Evolutionary conservation across 352 stramenopile species (phyloP), one percentile per base, ranked within the genome.

Genomic region (Globisporangium echinulatum): DNA sequence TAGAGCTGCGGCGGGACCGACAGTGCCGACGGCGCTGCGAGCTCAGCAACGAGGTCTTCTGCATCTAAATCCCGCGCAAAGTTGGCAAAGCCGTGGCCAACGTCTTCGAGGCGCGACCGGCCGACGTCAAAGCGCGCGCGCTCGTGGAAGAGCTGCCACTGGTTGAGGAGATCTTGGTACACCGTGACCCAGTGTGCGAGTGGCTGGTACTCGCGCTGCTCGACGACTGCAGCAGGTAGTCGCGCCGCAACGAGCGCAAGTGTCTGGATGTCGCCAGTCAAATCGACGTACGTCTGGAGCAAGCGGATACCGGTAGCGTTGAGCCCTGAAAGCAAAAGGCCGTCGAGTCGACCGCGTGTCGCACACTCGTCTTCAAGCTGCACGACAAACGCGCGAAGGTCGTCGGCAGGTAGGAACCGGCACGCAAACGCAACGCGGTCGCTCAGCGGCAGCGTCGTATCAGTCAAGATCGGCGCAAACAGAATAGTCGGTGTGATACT

Each of bases 101-200:
- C 67, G 54, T 95, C 87, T 15, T 98, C 71, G 3, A 97, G 70
- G 54, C 97, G 90, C 33, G 87, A 85, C 14, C 92, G 82, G 17
- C 87, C 90, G 25, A 98, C 90, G 71, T 98, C 94, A 63, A 98
- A 97, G 15, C 91, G 84, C 15, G 92, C 89, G 57, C 94, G 79
- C 52, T 87, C 85, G 56, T 97, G 87, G 75, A 96, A 98, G 51
- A 98, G 88, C 68, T 97, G 90, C 78, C 87, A 96, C 37, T 88
- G 87, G 62, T 98, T 98, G 2, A 98, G 74, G 47, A 98, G 66
- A 15, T 92, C 74, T 42, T 96, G 84, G 64, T 98, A 98, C 37
- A 79, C 86, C 40, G 94, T 77, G 49, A 98, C 82, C 92, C 92
- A 98, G 58, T 93, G 86, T 33, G 74, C 69, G 40, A 91, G 75